A percentile compares a stretch with the other conserved stretches of the same genome.
Evolutionary conservation across 2,329 filamentous ascomycete genomes (phyloP).

Genomic region (Aspergillus ustus): DNA sequence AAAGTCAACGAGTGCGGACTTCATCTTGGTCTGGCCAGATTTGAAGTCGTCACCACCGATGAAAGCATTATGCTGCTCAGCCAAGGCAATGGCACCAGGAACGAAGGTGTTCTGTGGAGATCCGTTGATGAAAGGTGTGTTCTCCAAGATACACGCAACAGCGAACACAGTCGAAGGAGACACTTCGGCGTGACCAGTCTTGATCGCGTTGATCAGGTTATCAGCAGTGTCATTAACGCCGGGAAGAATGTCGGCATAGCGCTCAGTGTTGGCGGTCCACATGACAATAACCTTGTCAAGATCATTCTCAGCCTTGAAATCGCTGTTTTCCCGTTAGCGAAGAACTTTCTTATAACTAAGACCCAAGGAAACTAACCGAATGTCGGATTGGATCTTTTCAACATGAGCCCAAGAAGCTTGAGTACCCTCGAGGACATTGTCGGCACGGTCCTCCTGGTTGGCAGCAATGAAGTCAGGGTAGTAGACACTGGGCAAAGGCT

Average conservation of each 20-base stretch:
- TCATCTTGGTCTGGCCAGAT: constrained; percentile 99
- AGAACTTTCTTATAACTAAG: neutral
- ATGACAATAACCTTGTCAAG: constrained; percentile 96
- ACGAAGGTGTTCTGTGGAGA: constrained; percentile 99
- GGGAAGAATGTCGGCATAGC: constrained; percentile 83
- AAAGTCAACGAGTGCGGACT: constrained; percentile 97
- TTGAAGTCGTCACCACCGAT: constrained; percentile 99
- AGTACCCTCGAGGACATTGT: constrained; percentile 82
- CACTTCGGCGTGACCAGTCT: constrained; percentile 85
- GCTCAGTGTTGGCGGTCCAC: constrained; percentile 99
- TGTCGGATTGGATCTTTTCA: constrained; percentile 89
- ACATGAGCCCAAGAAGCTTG: constrained; percentile 88
- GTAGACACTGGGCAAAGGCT: constrained; percentile 92
- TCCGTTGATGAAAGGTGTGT: constrained; percentile 95
- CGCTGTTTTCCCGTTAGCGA: constrained; percentile 50
- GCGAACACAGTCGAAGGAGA: constrained; percentile 95
- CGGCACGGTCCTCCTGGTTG: constrained; percentile 95
- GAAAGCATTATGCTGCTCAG: constrained; percentile 83
- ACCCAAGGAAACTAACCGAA: constrained; percentile 63
- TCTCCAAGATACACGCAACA: constrained; percentile 89
- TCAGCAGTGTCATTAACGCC: constrained; percentile 97
- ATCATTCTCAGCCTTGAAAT: constrained; percentile 84
- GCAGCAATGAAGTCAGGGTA: constrained; percentile 99
- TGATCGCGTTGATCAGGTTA: constrained; percentile 86
- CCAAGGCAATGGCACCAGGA: constrained; percentile 85